These are phyloP conservation scores for Anthracocystis panici-leucophaei DNA, from an alignment of 1,284 basidiomycete genomes.

Conservation along the genomic window DNA sequence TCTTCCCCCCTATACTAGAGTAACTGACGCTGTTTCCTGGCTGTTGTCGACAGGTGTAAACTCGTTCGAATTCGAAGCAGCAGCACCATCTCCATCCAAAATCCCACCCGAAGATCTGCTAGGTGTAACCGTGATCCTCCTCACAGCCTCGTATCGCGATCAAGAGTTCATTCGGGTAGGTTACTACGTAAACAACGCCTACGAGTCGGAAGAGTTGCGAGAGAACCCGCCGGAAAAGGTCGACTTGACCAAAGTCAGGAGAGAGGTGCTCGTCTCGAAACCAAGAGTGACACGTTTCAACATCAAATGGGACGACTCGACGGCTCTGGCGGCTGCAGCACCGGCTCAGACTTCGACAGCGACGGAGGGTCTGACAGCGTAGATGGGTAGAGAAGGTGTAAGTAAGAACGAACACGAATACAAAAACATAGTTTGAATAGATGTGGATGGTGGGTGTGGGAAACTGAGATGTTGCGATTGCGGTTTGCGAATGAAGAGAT, in stretches of 20 bases:
- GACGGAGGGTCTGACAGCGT: conserved; percentile 11
- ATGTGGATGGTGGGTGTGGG: not conserved
- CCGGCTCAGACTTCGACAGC: not conserved
- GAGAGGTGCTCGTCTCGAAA: conserved; percentile 88
- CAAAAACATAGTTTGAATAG: not conserved
- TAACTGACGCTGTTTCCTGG: not conserved
- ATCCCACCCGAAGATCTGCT: conserved; percentile 87
- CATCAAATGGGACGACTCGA: conserved; percentile 70
- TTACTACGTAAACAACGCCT: conserved; percentile 99
- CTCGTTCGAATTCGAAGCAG: conserved; percentile 90
- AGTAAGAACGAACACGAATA: not conserved
- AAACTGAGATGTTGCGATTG: not conserved
- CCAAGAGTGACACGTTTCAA: conserved; percentile 88
- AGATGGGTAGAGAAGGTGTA: not conserved
- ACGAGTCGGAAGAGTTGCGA: conserved; percentile 83
- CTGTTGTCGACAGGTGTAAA: conserved; percentile 75
- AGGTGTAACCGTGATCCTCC: conserved; percentile 89
- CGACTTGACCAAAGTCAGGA: conserved; percentile 74
- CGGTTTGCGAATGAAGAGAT: not conserved
- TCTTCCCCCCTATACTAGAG: not conserved
- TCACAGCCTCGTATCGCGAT: conserved; percentile 86
- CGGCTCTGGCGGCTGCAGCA: conserved; percentile 3
- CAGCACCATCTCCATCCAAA: conserved; percentile 73
- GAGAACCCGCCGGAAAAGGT: conserved; percentile 67
- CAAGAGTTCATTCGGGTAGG: conserved; percentile 99